These are phyloP conservation scores for Lentinula novae-zelandiae DNA, from an alignment of 1,284 basidiomycete genomes.

Conservation along the genomic window DNA sequence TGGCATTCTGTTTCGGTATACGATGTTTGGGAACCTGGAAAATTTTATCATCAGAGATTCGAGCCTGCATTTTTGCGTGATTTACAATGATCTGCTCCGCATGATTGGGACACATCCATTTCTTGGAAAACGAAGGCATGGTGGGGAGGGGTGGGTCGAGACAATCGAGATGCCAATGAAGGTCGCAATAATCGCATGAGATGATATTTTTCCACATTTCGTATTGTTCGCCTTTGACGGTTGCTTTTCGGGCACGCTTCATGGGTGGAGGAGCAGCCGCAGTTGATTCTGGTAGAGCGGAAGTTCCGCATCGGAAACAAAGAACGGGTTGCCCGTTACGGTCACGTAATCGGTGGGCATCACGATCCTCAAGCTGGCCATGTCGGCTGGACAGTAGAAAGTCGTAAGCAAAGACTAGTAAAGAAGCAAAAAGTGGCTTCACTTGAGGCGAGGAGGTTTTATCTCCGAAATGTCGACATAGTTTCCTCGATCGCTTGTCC, in stretches of 20 bases:
- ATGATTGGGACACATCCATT: slow-evolving; percentile 99
- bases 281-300: slow-evolving; percentile 59
- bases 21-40: slow-evolving; percentile 70
- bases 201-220: slow-evolving; percentile 73
- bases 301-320: slow-evolving; percentile 87
- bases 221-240: slow-evolving; percentile 34
- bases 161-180: slow-evolving; percentile 98
- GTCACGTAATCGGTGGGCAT: slow-evolving; percentile 85
- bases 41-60: not conserved
- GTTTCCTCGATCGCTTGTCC: slow-evolving; percentile 66
- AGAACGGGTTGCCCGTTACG: slow-evolving; percentile 78
- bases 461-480: slow-evolving; percentile 78
- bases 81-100: slow-evolving; percentile 73
- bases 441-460: slow-evolving; percentile 78
- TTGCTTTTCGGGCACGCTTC: slow-evolving; percentile 51
- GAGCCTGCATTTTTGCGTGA: slow-evolving; percentile 9
- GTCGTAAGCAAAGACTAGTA: slow-evolving; percentile 13
- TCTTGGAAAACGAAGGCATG: slow-evolving; percentile 85
- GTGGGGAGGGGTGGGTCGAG: slow-evolving; percentile 84
- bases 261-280: slow-evolving; percentile 48
- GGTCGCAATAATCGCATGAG: slow-evolving; percentile 92
- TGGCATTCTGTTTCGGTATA: slow-evolving; percentile 64
- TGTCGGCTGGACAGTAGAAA: slow-evolving; percentile 61
- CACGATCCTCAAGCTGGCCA: slow-evolving; percentile 88
- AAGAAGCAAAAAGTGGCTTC: slow-evolving; percentile 23